phyloP scores from a whole-genome alignment of 768 basidiomycete genomes.

The Boletus tomentosulus region DNA sequence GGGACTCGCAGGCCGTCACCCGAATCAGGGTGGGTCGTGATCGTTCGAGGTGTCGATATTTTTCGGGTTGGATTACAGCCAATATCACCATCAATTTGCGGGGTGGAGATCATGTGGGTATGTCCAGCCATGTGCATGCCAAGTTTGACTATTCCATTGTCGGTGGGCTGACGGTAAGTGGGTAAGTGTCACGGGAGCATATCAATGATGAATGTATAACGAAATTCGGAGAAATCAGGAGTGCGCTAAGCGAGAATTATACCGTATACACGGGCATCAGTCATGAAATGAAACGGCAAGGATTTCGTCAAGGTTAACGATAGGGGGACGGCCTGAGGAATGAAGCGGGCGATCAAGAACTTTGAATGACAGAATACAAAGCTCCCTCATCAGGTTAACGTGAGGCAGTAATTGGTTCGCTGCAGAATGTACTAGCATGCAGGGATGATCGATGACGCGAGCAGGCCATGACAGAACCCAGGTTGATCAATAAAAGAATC shows the following conservation, averaged over 20 bases:
- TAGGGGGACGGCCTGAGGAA: neutral
- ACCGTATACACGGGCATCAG: neutral
- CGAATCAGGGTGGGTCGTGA: conserved; percentile 51
- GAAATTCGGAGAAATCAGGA: neutral
- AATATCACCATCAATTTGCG: conserved; percentile 1
- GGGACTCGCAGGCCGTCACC: conserved; percentile 65
- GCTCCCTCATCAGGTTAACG: neutral
- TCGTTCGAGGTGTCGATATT: conserved; percentile 77
- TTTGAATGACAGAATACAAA: neutral
- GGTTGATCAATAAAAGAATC: neutral
- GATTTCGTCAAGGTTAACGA: neutral
- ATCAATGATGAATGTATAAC: neutral
- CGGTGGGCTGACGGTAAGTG: conserved; percentile 52
- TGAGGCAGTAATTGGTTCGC: neutral
- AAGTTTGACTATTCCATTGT: conserved; percentile 68
- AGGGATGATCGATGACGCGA: neutral
- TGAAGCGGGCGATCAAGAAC: neutral
- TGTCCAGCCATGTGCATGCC: conserved; percentile 76
- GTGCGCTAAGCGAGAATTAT: neutral
- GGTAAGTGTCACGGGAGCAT: neutral
- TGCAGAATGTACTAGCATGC: neutral
- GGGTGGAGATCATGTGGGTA: conserved; percentile 36
- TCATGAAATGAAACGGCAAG: neutral
- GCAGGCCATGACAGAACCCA: neutral
- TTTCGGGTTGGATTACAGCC: conserved; percentile 11